phyloP scores from a whole-genome alignment of 345 rosid species.

The Sapria himalayana region DNA sequence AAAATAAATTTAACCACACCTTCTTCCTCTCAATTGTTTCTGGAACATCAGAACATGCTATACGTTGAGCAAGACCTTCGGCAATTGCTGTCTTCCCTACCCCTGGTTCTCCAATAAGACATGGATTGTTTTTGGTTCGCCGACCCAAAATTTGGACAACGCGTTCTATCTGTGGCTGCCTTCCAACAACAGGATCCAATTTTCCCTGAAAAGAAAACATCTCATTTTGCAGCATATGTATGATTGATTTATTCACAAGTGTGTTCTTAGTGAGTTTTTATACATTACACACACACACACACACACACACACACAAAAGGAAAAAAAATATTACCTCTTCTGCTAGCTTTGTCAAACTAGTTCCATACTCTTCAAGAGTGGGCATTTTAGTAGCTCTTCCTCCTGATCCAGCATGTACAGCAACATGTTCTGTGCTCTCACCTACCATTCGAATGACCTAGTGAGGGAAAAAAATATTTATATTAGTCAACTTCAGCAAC shows the following conservation, averaged over 20 bases:
- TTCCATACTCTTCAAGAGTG: slow-evolving; percentile 95
- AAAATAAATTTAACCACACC: slow-evolving; percentile 23
- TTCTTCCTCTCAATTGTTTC: slow-evolving; percentile 94
- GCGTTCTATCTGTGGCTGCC: slow-evolving; percentile 87
- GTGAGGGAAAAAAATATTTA: slow-evolving; percentile 6
- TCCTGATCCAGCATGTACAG: slow-evolving; percentile 66
- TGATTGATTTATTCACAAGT: too few species aligned
- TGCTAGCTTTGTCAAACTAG: slow-evolving; percentile 87
- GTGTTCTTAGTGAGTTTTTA: too few species aligned
- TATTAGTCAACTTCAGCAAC: background rate
- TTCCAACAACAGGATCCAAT: slow-evolving; percentile 96
- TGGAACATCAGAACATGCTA: slow-evolving; percentile 86
- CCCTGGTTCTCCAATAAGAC: slow-evolving; percentile 99
- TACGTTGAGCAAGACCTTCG: slow-evolving; percentile 95
- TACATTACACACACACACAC: too few species aligned
- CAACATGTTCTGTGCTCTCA: slow-evolving; percentile 67
- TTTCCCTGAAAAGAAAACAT: slow-evolving; percentile 44
- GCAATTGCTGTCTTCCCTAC: slow-evolving; percentile 99
- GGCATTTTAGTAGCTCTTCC: slow-evolving; percentile 78
- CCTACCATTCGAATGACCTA: slow-evolving; percentile 98
- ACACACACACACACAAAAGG: background rate
- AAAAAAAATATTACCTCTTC: slow-evolving; percentile 47
- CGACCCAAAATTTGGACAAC: slow-evolving; percentile 94
- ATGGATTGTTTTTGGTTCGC: slow-evolving; percentile 88
- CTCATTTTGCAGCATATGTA: too few species aligned